Conservation (phyloP, 345 rosid genomes). For the Trapa bicornis region DNA sequence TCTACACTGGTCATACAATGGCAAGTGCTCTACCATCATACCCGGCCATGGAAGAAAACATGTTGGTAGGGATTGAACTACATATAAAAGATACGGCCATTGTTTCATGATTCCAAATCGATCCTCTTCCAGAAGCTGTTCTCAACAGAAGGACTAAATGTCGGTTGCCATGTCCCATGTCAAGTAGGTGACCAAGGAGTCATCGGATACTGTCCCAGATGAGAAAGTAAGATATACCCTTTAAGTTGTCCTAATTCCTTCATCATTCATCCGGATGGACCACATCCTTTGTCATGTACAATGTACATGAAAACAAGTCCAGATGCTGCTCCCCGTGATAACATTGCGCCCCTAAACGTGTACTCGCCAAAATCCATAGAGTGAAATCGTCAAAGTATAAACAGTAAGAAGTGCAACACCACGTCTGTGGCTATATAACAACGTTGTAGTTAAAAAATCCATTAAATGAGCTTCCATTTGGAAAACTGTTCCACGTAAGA, state of each 20-base stretch:
- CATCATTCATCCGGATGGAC: background rate
- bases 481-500: too few species aligned
- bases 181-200: background rate
- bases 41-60: background rate
- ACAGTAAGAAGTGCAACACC: too few species aligned
- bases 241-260: background rate
- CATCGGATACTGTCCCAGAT: background rate
- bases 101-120: too few species aligned
- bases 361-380: background rate
- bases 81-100: background rate
- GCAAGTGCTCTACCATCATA: background rate
- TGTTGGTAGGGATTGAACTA: background rate
- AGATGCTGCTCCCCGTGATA: background rate
- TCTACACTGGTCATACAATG: background rate
- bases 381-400: too few species aligned
- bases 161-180: too few species aligned
- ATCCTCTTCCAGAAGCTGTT: too few species aligned
- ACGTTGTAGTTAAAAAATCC: too few species aligned
- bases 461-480: too few species aligned
- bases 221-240: background rate
- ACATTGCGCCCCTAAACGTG: background rate
- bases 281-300: background rate
- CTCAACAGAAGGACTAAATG: too few species aligned
- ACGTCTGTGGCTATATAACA: too few species aligned
- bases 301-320: background rate